Evolutionary conservation across 331 rosid genomes (phyloP).

Genomic region (Acacia concinna): DNA sequence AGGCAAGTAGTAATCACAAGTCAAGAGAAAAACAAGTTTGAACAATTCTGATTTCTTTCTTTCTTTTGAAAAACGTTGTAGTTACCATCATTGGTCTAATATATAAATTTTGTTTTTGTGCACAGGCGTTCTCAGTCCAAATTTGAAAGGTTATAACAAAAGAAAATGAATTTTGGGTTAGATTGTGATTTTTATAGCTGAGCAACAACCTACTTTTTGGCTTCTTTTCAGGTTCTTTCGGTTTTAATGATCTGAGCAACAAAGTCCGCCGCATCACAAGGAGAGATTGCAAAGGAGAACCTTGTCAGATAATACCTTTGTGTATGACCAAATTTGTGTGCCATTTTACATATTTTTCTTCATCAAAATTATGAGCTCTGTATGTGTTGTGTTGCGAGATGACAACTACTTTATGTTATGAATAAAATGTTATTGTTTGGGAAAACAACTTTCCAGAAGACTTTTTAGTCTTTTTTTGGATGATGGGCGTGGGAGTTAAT

Average conservation of each 20-base stretch:
- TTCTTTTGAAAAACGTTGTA: background rate
- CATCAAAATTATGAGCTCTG: background rate
- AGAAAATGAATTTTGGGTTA: background rate
- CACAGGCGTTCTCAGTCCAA: conserved; percentile 54
- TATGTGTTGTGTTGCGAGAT: conserved; percentile 12
- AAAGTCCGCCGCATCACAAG: background rate
- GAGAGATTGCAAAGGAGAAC: conserved; percentile 11
- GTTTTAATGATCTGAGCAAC: conserved; percentile 33
- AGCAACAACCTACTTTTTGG: conserved; percentile 9
- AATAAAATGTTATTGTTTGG: conserved; percentile 15
- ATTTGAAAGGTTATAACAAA: conserved; percentile 52
- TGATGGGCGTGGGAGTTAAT: background rate
- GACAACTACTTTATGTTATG: conserved; percentile 15
- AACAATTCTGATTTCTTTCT: background rate
- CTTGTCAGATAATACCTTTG: background rate
- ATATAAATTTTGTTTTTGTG: conserved; percentile 14
- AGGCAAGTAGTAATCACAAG: conserved; percentile 40
- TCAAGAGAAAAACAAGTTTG: background rate
- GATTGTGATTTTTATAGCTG: background rate
- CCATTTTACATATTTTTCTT: background rate
- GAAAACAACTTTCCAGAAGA: background rate
- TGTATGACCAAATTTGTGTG: background rate
- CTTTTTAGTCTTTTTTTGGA: no score
- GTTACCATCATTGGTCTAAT: background rate
- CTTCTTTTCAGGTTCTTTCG: conserved; percentile 53